Base-by-base conservation (phyloP, 2,329 filamentous ascomycete genomes). In the Penicillium verrucosum region DNA sequence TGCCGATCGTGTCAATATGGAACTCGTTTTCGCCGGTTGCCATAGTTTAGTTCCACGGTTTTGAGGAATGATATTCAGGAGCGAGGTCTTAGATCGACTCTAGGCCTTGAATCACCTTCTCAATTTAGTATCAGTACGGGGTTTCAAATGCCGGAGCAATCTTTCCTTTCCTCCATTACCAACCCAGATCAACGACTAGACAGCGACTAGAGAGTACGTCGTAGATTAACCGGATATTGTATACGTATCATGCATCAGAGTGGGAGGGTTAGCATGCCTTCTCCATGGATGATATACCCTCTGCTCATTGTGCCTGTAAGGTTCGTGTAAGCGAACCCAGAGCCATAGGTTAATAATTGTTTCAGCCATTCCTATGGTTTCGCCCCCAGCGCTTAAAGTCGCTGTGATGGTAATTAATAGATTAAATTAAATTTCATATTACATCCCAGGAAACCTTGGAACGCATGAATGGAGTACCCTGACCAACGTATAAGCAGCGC, bases 311-410 rank as follows among this genome's bases (percentile, higher is more conserved):
- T 54, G 11, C 32, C 16, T 42, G 34, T 40, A 57, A 56, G 51
- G 61, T 65, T 63, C 38, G 30, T 50, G 27, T 64, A 66, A 66
- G 62, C 64, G 64, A 66, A 52, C 38, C 51, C 51, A 34, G 38
- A 30, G 38, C 40, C 52, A 55, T 51, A 46, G 52, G 21, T 43
- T 21, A 18, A n/a, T 6, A 25, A 27, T 10, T 12, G 52, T 50
- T 50, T 36, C 45, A 50, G 37, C 30, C n/a, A 36, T 23, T 29
- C 21, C 18, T 52, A 30, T 57, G 50, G 48, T 55, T 54, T 62
- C 57, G 45, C 42, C 40, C 36, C 36, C 21, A 59, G 63, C 62
- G 62, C 61, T 58, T 60, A 58, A 57, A 63, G 62, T 57, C 63
- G 62, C 58, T 29, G 27, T 44, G 27, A 36, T 25, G 23, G 36